Conservation (phyloP, 75 land plant genomes). For the Cunninghamia lanceolata region DNA sequence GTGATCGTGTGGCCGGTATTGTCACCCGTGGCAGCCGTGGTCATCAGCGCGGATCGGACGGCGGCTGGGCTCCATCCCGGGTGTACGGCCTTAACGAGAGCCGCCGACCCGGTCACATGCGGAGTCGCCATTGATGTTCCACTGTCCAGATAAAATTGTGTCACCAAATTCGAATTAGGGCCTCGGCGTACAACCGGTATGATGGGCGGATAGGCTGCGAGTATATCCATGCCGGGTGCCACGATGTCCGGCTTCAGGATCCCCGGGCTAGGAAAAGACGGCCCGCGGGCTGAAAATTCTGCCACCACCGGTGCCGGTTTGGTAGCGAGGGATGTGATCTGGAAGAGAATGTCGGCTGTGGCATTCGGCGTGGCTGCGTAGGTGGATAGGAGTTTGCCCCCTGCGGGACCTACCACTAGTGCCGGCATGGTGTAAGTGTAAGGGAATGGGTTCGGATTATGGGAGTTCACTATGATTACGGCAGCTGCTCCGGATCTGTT, state of each 20-base stretch:
- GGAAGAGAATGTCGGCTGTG: constrained; percentile 31
- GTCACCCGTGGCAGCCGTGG: constrained; percentile 52
- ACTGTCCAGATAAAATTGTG: constrained; percentile 22
- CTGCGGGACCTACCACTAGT: too few relatives aligned
- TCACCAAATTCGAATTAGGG: not conserved
- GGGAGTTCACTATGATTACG: too few relatives aligned
- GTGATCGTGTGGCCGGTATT: constrained; percentile 28
- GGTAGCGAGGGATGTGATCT: constrained; percentile 32
- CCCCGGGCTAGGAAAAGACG: constrained; percentile 23
- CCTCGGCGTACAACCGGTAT: not conserved
- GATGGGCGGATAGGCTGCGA: constrained; percentile 46
- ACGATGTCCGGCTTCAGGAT: constrained; percentile 62
- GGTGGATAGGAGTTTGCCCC: too few relatives aligned
- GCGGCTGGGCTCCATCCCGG: constrained; percentile 78
- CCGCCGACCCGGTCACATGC: constrained; percentile 59
- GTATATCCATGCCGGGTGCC: constrained; percentile 55
- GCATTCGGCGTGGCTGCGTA: not conserved
- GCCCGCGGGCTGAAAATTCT: constrained; percentile 57
- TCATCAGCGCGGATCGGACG: constrained; percentile 76
- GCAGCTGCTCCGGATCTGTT: too few relatives aligned
- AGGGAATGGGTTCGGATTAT: too few relatives aligned
- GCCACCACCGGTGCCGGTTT: constrained; percentile 52
- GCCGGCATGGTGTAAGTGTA: too few relatives aligned
- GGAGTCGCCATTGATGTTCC: constrained; percentile 85
- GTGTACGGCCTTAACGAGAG: constrained; percentile 58